Conservation (phyloP, 352 stramenopile species). For the Globisporangium canariense region DNA sequence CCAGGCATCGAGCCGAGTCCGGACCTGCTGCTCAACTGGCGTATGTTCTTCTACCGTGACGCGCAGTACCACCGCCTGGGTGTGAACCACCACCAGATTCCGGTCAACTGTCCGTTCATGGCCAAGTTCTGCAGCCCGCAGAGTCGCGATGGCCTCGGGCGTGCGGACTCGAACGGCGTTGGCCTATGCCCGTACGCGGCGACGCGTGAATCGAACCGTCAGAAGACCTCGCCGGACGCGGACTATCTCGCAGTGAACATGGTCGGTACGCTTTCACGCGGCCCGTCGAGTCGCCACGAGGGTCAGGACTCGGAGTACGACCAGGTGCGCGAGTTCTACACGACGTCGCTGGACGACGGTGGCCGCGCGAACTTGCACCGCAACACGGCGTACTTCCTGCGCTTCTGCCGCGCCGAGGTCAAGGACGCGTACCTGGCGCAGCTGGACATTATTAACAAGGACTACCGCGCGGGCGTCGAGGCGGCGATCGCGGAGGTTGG, state of each 20-base stretch:
- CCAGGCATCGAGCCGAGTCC: constrained; percentile 81
- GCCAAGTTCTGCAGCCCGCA: constrained; percentile 22
- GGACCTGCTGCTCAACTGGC: constrained; percentile 88
- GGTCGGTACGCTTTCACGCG: constrained; percentile 14
- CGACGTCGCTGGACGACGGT: neutral
- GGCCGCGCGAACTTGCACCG: constrained; percentile 9
- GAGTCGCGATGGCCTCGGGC: constrained; percentile 13
- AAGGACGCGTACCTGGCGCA: constrained; percentile 24
- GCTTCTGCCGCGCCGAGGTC: constrained; percentile 19
- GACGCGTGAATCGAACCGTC: constrained; percentile 12
- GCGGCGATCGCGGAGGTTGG: constrained; percentile 11
- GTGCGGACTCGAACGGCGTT: constrained; percentile 27
- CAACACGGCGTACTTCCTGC: constrained; percentile 27
- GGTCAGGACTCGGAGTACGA: constrained; percentile 3
- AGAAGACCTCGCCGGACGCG: constrained; percentile 17
- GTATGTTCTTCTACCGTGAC: constrained; percentile 88
- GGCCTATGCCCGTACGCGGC: constrained; percentile 10
- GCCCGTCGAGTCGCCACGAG: constrained; percentile 19
- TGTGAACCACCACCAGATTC: constrained; percentile 86
- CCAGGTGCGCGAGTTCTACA: constrained; percentile 1
- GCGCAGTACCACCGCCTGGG: constrained; percentile 85
- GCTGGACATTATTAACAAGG: constrained; percentile 23
- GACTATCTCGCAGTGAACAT: constrained; percentile 25
- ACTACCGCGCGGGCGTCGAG: constrained; percentile 23
- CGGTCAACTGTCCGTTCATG: constrained; percentile 79